These are phyloP conservation scores for Thielaviopsis musarum DNA, from an alignment of 2,329 filamentous ascomycete species.

Conservation along the genomic window DNA sequence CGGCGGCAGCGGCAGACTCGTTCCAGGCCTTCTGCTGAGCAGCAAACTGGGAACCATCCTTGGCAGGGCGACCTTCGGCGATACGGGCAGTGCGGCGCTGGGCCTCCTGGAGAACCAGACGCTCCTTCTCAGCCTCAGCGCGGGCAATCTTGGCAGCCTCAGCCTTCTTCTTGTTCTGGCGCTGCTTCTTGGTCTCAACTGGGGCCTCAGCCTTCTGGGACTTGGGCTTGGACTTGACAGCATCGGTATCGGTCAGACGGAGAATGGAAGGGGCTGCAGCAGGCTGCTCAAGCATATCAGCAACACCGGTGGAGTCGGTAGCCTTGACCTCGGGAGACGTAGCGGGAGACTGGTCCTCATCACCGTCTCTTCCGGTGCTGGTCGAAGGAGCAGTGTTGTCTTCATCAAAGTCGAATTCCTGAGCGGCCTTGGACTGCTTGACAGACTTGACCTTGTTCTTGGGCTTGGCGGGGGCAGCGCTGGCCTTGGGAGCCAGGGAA, in stretches of 20 bases:
- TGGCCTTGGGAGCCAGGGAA: slow-evolving; percentile 30
- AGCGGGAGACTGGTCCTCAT: slow-evolving; percentile 61
- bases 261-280: slow-evolving; percentile 55
- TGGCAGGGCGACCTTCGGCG: slow-evolving; percentile 65
- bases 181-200: slow-evolving; percentile 83
- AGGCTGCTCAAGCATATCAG: slow-evolving; percentile 77
- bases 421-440: slow-evolving; percentile 48
- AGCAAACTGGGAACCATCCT: slow-evolving; percentile 54
- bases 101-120: slow-evolving; percentile 61
- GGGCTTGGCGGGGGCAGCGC: slow-evolving; percentile 32
- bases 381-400: slow-evolving; percentile 44
- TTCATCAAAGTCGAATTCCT: slow-evolving; percentile 27
- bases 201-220: slow-evolving; percentile 45
- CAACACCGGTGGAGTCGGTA: slow-evolving; percentile 51
- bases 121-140: slow-evolving; percentile 62
- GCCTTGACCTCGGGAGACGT: slow-evolving; percentile 45
- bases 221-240: slow-evolving; percentile 45
- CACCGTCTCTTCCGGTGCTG: slow-evolving; percentile 56
- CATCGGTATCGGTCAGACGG: slow-evolving; percentile 46
- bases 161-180: slow-evolving; percentile 78
- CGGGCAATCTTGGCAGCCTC: slow-evolving; percentile 61
- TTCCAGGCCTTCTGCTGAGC: slow-evolving; percentile 27
- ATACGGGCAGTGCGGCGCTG: slow-evolving; percentile 70
- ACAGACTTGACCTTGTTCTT: slow-evolving; percentile 48
- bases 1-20: slow-evolving; percentile 19